Evolutionary conservation across 495 filamentous ascomycete genomes (phyloP), one percentile per base, ranked within the genome.

Genomic region (Neurospora sp.): DNA sequence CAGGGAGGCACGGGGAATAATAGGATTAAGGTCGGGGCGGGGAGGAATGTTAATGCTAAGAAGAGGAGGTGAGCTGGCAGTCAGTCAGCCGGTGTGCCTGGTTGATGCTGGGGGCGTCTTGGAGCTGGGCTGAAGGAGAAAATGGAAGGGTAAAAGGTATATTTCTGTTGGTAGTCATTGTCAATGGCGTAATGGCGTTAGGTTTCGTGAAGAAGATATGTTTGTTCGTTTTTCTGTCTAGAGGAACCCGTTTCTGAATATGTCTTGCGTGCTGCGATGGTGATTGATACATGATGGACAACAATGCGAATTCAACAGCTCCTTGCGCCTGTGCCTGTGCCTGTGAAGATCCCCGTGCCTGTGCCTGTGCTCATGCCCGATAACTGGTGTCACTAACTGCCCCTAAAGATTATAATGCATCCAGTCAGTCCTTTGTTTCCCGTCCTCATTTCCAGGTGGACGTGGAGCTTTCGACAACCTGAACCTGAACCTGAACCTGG

Each of bases 21-120:
- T 0, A 92, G 87, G 82, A 87, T 91, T 69, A 91, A 88, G 81
- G 88, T 98, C 10, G 96, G 96, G 4, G 93, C 94, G 42, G 96
- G 96, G 27, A 89, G 89, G 75, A 93, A 91, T 79, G 87, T 98
- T 69, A 98, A 98, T 82, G 90, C 93, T 71, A 91, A 84, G 80
- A 96, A 93, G 84, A 82, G 83, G 76, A 81, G 79, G 73, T 74
- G 39, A 76, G 9, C 9, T 0, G 44, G 0, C 3, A 48, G 44
- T 1, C 44, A 45, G 44, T 45, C 6, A n/a, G n/a, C 18, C 5
- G 7, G 44, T 20, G 45, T 9, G 45, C 20, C 9, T n/a, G 41
- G 16, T n/a, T 20, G 9, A 53, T 53, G 20, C 4, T 53, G 35
- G 45, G 10, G n/a, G 45, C 4, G 12, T 22, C 18, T n/a, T 20